Evolutionary conservation across 2,329 filamentous ascomycete species (phyloP).

Genomic region (Cladosporium phlei): DNA sequence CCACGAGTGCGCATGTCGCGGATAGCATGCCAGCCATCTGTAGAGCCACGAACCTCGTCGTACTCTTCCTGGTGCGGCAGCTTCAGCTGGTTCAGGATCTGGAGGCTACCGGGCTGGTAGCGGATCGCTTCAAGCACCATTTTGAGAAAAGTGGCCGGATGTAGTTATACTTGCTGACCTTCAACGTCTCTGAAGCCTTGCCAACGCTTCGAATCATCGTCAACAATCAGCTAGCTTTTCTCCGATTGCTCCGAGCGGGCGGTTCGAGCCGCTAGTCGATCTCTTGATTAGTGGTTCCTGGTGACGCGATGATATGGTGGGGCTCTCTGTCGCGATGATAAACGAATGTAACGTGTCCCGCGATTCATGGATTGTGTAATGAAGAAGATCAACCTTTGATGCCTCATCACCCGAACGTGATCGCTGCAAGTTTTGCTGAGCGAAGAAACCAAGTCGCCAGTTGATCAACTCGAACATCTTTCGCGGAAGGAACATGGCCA

Average conservation of each 20-base stretch:
- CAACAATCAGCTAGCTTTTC: constrained; percentile 13
- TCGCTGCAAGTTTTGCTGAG: no score
- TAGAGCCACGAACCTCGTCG: constrained; percentile 63
- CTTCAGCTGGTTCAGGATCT: constrained; percentile 78
- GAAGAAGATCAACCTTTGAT: no score
- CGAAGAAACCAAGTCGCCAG: no score
- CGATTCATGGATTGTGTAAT: no score
- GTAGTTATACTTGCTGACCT: background rate
- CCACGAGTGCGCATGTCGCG: constrained; percentile 73
- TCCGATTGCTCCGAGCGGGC: background rate
- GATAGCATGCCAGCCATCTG: constrained; percentile 78
- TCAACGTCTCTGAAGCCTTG: constrained; percentile 4
- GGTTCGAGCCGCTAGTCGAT: constrained; percentile 3
- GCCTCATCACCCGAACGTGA: no score
- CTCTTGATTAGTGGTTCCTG: background rate
- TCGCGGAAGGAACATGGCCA: no score
- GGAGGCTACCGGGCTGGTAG: constrained; percentile 65
- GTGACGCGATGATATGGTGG: constrained; percentile 13
- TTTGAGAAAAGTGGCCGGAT: constrained; percentile 5
- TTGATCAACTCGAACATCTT: no score
- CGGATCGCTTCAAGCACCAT: constrained; percentile 71
- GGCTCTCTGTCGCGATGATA: background rate
- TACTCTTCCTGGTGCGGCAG: constrained; percentile 77
- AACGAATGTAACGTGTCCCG: background rate
- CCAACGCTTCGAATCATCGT: constrained; percentile 10